Base-by-base conservation (phyloP, 208 protist genomes). In the Crithidia brevicula region DNA sequence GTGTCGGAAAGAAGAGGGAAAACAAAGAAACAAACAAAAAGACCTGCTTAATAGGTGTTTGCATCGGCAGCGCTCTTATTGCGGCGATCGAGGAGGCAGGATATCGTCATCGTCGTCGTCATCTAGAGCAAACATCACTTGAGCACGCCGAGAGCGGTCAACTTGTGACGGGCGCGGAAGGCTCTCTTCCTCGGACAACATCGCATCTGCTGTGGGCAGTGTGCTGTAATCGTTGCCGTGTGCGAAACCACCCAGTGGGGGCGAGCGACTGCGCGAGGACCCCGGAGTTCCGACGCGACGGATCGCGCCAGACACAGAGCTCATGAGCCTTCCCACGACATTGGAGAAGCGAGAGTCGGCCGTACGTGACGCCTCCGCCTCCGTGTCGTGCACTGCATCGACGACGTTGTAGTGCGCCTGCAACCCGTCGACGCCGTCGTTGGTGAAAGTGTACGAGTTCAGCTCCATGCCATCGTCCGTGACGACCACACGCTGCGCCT, bases 31-130 rank as follows among this genome's bases (percentile, higher is more conserved):
- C 5, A 52, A 30, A 52, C 25, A 30, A 30, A 25, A 52, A 31
- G 47, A 52, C 3, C 7, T n/a, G n/a, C n/a, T n/a, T n/a, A n/a
- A n/a, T n/a, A n/a, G n/a, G n/a, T n/a, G n/a, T n/a, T n/a, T n/a
- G n/a, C n/a, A n/a, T n/a, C n/a, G n/a, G n/a, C n/a, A 34, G 31
- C 10, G 4, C 20, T 28, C 16, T n/a, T 13, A 43, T 5, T 31
- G 15, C 2, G 33, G 10, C 15, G 23, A 23, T 9, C 2, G 20
- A n/a, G 42, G 42, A 11, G 57, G 42, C 23, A 62, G 56, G 10
- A 62, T 11, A 15, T 62, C 65, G 43, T 62, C 53, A 22, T 62
- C 42, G 28, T 61, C 65, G n/a, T 53, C 65, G n/a, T 62, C 65
- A 18, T 58, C 30, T 18, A 71, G 22, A 4, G 53, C 50, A 34